Conservation (phyloP, 2,329 filamentous ascomycete genomes). For the Fusarium camptoceras region DNA sequence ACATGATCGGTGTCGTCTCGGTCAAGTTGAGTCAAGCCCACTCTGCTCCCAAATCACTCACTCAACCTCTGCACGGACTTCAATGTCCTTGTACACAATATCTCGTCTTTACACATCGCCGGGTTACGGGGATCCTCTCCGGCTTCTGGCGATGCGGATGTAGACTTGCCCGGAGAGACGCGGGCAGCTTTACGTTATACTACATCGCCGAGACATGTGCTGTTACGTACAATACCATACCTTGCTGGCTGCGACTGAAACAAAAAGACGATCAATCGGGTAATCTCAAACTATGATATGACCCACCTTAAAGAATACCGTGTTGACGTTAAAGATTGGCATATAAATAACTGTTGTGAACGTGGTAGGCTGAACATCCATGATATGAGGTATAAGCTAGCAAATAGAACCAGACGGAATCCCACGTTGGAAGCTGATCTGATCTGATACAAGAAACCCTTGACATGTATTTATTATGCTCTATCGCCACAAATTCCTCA, state of each 20-base stretch:
- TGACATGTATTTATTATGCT: constrained; percentile 13
- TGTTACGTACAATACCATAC: constrained; percentile 14
- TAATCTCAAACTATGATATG: background rate
- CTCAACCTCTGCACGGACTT: constrained; percentile 7
- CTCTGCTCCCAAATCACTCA: constrained; percentile 10
- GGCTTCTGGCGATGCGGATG: constrained; percentile 40
- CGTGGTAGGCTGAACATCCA: constrained; percentile 3
- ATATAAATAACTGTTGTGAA: background rate
- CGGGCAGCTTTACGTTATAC: constrained; percentile 12
- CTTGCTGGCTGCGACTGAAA: constrained; percentile 19
- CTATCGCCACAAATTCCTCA: constrained; percentile 14
- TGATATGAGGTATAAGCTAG: constrained; percentile 28
- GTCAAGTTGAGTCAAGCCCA: constrained; percentile 10
- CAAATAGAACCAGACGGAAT: constrained; percentile 25
- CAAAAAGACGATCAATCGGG: background rate
- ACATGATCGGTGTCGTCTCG: constrained; percentile 31
- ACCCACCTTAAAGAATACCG: background rate
- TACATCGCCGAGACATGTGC: constrained; percentile 15
- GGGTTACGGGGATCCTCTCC: constrained; percentile 22
- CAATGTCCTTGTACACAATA: background rate
- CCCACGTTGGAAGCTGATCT: constrained; percentile 14
- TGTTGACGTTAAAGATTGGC: background rate
- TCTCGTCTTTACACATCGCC: constrained; percentile 10
- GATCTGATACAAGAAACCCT: constrained; percentile 6
- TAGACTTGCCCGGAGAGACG: constrained; percentile 27